Conservation (phyloP, 805 yeast genomes). For the Candida vaughaniae region DNA sequence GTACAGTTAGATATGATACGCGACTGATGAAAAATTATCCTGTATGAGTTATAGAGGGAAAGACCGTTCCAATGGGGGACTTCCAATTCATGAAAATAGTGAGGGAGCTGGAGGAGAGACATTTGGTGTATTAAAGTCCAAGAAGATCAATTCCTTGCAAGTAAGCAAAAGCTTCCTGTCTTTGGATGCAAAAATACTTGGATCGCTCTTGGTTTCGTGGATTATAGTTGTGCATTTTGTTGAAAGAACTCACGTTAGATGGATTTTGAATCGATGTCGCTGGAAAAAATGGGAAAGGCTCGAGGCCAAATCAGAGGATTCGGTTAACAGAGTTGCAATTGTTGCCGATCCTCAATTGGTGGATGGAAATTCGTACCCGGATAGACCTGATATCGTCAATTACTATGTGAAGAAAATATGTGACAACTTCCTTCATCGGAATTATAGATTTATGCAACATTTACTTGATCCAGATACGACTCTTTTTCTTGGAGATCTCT, state of each 20-base stretch:
- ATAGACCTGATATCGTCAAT: conserved; percentile 50
- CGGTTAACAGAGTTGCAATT: conserved; percentile 51
- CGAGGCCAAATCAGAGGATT: conserved; percentile 39
- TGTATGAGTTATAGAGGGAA: conserved; percentile 22
- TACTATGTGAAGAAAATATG: conserved; percentile 58
- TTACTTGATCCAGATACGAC: conserved; percentile 70
- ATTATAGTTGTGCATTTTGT: conserved; percentile 25
- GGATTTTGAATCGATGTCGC: conserved; percentile 25
- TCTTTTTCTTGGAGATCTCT: conserved; percentile 84
- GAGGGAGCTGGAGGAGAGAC: not conserved
- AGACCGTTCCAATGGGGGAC: conserved; percentile 11
- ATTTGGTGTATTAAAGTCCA: too few species aligned
- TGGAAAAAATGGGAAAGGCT: conserved; percentile 73
- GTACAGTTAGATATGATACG: too few species aligned
- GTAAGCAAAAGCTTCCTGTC: too few species aligned
- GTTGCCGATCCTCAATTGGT: conserved; percentile 95
- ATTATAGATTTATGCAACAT: conserved; percentile 60
- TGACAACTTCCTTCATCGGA: conserved; percentile 79
- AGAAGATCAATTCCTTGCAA: too few species aligned
- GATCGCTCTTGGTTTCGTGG: conserved; percentile 21
- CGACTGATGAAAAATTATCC: not conserved
- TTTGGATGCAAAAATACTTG: conserved; percentile 3
- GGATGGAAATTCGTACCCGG: conserved; percentile 86
- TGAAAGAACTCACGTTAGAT: conserved; percentile 30
- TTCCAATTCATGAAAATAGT: conserved; percentile 1